Evolutionary conservation across 371 early-diverging fungal species (phyloP).

Genomic region (Catenaria anguillulae): DNA sequence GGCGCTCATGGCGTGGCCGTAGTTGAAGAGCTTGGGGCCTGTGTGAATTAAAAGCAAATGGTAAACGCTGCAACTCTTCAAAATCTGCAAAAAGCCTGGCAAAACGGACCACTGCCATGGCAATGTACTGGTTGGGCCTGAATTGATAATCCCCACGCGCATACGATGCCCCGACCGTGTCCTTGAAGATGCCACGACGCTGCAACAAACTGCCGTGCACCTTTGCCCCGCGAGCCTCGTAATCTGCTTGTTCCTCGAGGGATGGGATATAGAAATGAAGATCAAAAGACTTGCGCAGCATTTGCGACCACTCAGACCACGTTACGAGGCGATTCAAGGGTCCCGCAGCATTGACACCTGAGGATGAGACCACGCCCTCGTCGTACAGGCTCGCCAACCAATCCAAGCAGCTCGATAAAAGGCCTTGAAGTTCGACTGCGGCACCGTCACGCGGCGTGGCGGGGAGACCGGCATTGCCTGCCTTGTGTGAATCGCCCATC

Average conservation of each 20-base stretch:
- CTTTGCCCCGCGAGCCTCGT: slow-evolving; percentile 3
- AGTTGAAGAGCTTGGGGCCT: slow-evolving; percentile 80
- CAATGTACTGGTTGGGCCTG: slow-evolving; percentile 78
- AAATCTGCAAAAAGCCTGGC: not conserved
- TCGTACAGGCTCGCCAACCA: slow-evolving; percentile 52
- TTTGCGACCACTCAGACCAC: not conserved
- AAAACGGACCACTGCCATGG: slow-evolving; percentile 59
- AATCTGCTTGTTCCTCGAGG: not conserved
- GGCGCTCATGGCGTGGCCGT: slow-evolving; percentile 51
- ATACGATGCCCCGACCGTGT: slow-evolving; percentile 53
- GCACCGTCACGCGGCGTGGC: slow-evolving; percentile 92
- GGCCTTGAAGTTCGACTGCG: slow-evolving; percentile 76
- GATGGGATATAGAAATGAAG: not conserved
- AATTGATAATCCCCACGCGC: slow-evolving; percentile 79
- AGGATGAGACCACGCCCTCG: slow-evolving; percentile 26
- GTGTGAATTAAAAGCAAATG: too few species aligned
- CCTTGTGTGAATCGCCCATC: slow-evolving; percentile 89
- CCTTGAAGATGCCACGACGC: slow-evolving; percentile 92
- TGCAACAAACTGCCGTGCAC: slow-evolving; percentile 52
- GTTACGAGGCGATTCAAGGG: not conserved
- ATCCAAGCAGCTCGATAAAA: slow-evolving; percentile 63
- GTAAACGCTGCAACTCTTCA: too few species aligned
- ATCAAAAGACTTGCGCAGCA: not conserved
- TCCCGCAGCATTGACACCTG: slow-evolving; percentile 23
- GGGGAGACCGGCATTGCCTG: slow-evolving; percentile 76